Base-by-base conservation (phyloP, 2,329 filamentous ascomycete genomes). In the Fusarium decemcellulare region DNA sequence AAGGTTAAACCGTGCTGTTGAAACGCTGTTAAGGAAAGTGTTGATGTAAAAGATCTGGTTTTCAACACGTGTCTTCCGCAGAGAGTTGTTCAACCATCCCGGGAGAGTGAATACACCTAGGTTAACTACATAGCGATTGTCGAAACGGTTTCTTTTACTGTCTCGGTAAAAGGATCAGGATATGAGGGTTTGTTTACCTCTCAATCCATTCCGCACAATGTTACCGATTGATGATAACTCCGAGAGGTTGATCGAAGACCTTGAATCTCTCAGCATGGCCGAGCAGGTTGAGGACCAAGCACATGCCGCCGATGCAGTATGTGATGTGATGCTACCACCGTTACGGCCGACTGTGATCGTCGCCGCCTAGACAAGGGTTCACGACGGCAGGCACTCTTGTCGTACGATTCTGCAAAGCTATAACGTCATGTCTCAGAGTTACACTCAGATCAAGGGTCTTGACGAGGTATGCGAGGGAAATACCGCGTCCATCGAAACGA, bases 351-450 rank as follows among this genome's bases (percentile, higher is more conserved):
- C 32, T 43, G 36, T 55, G 32, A 54, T 53, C 42, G 50, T 39
- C 42, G 11, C 58, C 47, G 34, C 56, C 47, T 18, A 61, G 67
- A 59, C 53, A 65, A 63, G 52, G 48, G 43, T 44, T 55, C 23
- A 18, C 48, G 37, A 27, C 42, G 58, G 32, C 15, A 36, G 52
- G 58, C 51, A 52, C 15, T 44, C 40, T 34, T 37, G 61, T 71
- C 68, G 68, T 71, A 71, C 65, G 68, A 72, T 67, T 67, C 58
- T 72, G 48, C 48, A 70, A 40, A 61, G 18, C 27, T 12, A 59
- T 43, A 43, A 68, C 68, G 44, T 70, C 65, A 72, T 71, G 62
- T 70, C 68, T 64, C 55, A 64, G 42, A 57, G 39, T 34, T 52
- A 23, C 23, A 23, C 23, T 23, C 4, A 23, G 23, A 23, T 23